phyloP scores from a whole-genome alignment of 2,329 filamentous ascomycete species.

The Monosporascus sp. region DNA sequence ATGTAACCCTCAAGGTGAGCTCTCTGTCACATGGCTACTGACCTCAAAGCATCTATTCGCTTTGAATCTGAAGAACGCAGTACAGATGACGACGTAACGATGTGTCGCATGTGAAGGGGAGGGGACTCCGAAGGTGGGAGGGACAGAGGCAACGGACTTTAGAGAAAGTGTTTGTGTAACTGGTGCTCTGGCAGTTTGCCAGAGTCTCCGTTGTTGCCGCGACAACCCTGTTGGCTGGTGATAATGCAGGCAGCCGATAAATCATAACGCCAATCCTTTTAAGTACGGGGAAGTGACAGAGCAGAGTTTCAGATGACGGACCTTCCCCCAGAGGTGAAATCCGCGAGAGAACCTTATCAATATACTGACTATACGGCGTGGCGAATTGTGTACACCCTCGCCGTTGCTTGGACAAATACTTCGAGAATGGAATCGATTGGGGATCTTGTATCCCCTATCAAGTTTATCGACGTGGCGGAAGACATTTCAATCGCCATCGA shows the following conservation, averaged over 20 bases:
- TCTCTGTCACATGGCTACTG: neutral
- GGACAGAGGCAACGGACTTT: neutral
- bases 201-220: neutral
- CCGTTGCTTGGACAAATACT: too few relatives aligned
- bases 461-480: conserved; percentile 17
- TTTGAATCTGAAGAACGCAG: neutral
- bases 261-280: neutral
- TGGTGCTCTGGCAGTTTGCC: neutral
- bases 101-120: neutral
- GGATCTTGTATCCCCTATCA: neutral
- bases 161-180: neutral
- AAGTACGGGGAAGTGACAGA: neutral
- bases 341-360: too few relatives aligned
- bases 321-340: too few relatives aligned
- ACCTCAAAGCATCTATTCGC: neutral
- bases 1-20: neutral
- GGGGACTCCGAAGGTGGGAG: neutral
- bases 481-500: conserved; percentile 28
- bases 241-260: neutral
- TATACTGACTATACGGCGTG: too few relatives aligned
- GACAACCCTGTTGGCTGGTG: neutral
- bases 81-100: too few relatives aligned
- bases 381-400: too few relatives aligned
- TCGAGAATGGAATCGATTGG: too few relatives aligned
- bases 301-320: neutral